These are phyloP conservation scores for Hypericum androsaemum DNA, from an alignment of 345 rosid genomes.

Conservation along the genomic window DNA sequence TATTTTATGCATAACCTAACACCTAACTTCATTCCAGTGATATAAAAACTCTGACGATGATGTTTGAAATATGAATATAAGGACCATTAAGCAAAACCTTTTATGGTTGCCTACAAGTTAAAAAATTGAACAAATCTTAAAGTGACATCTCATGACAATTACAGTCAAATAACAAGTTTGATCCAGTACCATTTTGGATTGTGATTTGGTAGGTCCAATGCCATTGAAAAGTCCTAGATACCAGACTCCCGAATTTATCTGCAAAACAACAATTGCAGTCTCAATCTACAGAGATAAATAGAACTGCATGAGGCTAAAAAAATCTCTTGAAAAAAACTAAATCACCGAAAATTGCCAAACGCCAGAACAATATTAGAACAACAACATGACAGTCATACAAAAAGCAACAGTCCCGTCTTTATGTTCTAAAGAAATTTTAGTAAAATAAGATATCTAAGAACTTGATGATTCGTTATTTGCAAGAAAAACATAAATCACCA, in stretches of 20 bases:
- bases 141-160: neutral
- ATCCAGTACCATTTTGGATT: conserved; percentile 79
- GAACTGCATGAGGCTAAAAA: too few relatives aligned
- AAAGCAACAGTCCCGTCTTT: too few relatives aligned
- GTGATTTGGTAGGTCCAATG: conserved; percentile 71
- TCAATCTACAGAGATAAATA: neutral
- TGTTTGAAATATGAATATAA: neutral
- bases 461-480: neutral
- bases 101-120: neutral
- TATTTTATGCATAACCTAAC: too few relatives aligned
- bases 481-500: neutral
- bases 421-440: too few relatives aligned
- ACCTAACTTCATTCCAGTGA: too few relatives aligned
- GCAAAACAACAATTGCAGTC: conserved; percentile 17
- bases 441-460: too few relatives aligned
- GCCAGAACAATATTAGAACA: neutral
- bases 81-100: neutral
- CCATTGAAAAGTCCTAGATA: conserved; percentile 92
- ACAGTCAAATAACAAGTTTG: conserved; percentile 1
- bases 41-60: too few relatives aligned
- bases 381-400: neutral
- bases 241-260: conserved; percentile 85
- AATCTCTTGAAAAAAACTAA: too few relatives aligned
- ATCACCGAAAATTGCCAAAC: neutral
- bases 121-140: neutral